Percentiles rank a stretch among this genome's conserved stretches.
phyloP scores from a whole-genome alignment of 306 rosid genomes.

The Castanospermum australe region DNA sequence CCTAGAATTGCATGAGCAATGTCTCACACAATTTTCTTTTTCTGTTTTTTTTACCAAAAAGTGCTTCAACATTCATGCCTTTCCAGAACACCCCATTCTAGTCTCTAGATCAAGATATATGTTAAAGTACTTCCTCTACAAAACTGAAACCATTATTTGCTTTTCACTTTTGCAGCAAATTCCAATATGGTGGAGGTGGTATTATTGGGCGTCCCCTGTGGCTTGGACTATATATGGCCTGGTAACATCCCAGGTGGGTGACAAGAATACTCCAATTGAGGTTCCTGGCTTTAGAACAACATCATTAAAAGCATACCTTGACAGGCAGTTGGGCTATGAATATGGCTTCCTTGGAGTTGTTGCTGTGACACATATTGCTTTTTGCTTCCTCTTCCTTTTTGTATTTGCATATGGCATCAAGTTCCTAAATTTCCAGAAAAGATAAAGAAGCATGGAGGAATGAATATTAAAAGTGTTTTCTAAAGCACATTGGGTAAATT shows the following conservation, averaged over 20 bases:
- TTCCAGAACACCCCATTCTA: neutral
- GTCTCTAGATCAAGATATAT: neutral
- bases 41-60: no score
- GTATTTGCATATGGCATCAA: conserved; percentile 70
- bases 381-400: conserved; percentile 49
- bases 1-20: no score
- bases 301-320: conserved; percentile 41
- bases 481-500: no score
- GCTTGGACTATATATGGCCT: conserved; percentile 43
- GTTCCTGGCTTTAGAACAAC: neutral
- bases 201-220: conserved; percentile 39
- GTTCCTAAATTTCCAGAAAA: conserved; percentile 62
- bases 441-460: conserved; percentile 18
- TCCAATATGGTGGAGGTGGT: conserved; percentile 46
- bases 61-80: neutral
- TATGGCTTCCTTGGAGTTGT: conserved; percentile 47
- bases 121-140: no score
- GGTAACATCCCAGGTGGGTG: conserved; percentile 36
- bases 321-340: conserved; percentile 43
- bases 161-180: conserved; percentile 29
- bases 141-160: neutral
- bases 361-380: conserved; percentile 45
- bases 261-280: neutral
- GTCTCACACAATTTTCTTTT: no score
- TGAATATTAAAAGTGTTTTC: no score